A percentile compares a stretch with the other conserved stretches of the same genome.
phyloP scores from a whole-genome alignment of 768 basidiomycete species.

The Bullera alba region DNA sequence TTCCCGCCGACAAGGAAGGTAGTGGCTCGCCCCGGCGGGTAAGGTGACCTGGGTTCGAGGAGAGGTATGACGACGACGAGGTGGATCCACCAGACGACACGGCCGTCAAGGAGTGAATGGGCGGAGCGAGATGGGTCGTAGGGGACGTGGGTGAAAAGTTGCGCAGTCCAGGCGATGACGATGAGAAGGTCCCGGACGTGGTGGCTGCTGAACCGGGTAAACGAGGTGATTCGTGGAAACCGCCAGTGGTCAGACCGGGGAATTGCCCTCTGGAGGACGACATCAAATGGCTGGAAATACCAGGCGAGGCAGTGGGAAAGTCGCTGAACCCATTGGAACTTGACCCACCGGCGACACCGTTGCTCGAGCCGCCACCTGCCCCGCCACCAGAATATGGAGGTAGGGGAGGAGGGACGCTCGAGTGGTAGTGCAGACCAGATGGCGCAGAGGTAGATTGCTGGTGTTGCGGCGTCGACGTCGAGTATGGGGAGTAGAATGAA shows the following conservation, averaged over 20 bases:
- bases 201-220: not conserved
- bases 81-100: conserved; percentile 18
- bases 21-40: conserved; percentile 9
- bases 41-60: conserved; percentile 5
- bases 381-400: not conserved
- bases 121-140: conserved; percentile 14
- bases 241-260: not conserved
- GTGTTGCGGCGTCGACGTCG: not conserved
- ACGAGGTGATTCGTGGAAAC: not conserved
- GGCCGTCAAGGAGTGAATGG: conserved; percentile 9
- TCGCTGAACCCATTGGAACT: not conserved
- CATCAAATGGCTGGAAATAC: conserved; percentile 19
- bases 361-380: conserved; percentile 1
- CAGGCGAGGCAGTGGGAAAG: conserved; percentile 11
- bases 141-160: conserved; percentile 32
- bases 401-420: not conserved
- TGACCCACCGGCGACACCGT: conserved; percentile 2
- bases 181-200: not conserved
- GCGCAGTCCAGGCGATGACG: conserved; percentile 16
- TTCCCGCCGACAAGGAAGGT: conserved; percentile 14
- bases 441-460: not conserved
- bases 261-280: conserved; percentile 16
- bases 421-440: not conserved
- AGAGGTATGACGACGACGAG: conserved; percentile 23
- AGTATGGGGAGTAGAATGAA: conserved; percentile 20